phyloP scores from a whole-genome alignment of 2,329 filamentous ascomycete genomes.

The Alternaria longipes region DNA sequence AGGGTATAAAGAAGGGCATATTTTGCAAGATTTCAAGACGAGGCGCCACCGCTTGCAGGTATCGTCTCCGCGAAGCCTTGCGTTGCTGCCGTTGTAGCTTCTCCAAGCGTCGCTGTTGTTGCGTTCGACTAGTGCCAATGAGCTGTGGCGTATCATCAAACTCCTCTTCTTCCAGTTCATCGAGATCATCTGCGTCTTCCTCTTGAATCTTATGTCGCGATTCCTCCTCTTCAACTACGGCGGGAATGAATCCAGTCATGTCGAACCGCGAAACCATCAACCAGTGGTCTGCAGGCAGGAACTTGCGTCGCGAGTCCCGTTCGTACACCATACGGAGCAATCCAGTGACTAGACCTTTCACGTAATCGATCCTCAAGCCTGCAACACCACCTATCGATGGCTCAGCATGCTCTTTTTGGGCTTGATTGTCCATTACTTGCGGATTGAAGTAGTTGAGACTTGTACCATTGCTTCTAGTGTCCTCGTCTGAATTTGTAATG shows the following conservation, averaged over 20 bases:
- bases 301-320: slow-evolving; percentile 86
- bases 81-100: slow-evolving; percentile 70
- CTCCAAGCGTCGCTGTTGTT: slow-evolving; percentile 70
- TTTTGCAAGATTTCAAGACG: slow-evolving; percentile 91
- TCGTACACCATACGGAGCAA: slow-evolving; percentile 90
- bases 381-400: slow-evolving; percentile 68
- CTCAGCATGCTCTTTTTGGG: slow-evolving; percentile 42
- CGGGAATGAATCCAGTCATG: slow-evolving; percentile 85
- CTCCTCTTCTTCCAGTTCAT: slow-evolving; percentile 53
- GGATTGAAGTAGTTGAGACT: slow-evolving; percentile 50
- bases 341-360: slow-evolving; percentile 81
- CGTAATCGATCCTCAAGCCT: slow-evolving; percentile 78
- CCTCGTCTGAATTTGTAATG: slow-evolving; percentile 58
- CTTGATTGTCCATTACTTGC: slow-evolving; percentile 29
- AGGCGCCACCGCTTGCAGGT: slow-evolving; percentile 81
- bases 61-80: slow-evolving; percentile 72
- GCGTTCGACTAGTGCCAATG: slow-evolving; percentile 68
- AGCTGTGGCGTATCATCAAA: slow-evolving; percentile 47
- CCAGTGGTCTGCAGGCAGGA: slow-evolving; percentile 87
- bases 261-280: slow-evolving; percentile 89
- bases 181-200: slow-evolving; percentile 67
- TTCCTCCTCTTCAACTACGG: slow-evolving; percentile 89
- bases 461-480: slow-evolving; percentile 60
- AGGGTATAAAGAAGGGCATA: slow-evolving; percentile 97
- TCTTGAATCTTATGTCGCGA: slow-evolving; percentile 73